A percentile compares a stretch with the other conserved stretches of the same genome.
These are phyloP conservation scores for Drosera capensis DNA, from an alignment of 148 eudicot species.

Conservation along the genomic window DNA sequence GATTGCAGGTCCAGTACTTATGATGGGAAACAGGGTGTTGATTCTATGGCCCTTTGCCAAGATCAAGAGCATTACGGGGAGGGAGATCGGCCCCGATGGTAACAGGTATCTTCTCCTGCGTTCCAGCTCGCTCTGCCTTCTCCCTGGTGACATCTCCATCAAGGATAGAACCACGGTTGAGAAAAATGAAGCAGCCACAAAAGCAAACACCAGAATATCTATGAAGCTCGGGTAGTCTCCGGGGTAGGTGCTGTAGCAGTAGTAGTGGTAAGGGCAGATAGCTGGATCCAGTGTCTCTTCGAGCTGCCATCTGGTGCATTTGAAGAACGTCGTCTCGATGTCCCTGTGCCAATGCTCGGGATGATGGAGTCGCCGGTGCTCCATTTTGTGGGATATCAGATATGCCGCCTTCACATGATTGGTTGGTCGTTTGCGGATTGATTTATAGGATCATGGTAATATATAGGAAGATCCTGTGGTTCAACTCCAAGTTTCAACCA, in stretches of 20 bases:
- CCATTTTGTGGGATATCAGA: no score
- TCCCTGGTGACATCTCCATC: conserved; percentile 8
- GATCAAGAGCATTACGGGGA: conserved; percentile 25
- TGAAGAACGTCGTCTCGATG: conserved; percentile 25
- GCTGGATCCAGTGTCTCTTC: conserved; percentile 48
- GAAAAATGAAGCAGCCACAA: conserved; percentile 12
- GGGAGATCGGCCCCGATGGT: conserved; percentile 36
- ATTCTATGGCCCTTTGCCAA: conserved; percentile 33
- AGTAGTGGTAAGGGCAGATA: conserved; percentile 47
- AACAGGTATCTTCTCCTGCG: conserved; percentile 22
- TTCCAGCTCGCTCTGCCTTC: conserved; percentile 8
- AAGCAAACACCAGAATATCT: conserved; percentile 10
- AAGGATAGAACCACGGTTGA: conserved; percentile 12
- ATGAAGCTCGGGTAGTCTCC: conserved; percentile 25
- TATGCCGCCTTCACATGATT: no score
- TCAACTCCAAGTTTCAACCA: neutral
- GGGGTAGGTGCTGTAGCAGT: conserved; percentile 30
- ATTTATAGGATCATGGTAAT: neutral
- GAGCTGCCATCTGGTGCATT: conserved; percentile 44
- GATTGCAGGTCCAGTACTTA: conserved; percentile 24
- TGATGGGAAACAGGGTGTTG: conserved; percentile 22
- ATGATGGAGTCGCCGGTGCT: conserved; percentile 6
- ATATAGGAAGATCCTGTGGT: neutral
- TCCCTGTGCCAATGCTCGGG: conserved; percentile 7
- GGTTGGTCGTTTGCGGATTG: neutral